phyloP scores from a whole-genome alignment of 1,139 yeast species.

The Magnusiomyces suaveolens region DNA sequence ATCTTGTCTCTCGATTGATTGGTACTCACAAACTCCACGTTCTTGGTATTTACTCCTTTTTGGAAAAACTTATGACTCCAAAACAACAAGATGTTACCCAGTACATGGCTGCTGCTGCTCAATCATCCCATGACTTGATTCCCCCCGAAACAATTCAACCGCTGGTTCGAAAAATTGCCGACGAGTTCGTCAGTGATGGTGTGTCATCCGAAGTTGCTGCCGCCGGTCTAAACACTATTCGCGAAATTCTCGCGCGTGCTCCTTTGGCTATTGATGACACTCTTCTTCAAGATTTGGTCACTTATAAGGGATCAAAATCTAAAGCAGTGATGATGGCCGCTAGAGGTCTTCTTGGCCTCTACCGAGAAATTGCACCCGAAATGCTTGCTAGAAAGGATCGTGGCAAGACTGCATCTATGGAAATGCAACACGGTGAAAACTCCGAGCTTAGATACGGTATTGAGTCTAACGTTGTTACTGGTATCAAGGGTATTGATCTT shows the following conservation, averaged over 20 bases:
- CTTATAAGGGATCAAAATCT: constrained; percentile 84
- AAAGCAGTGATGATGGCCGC: constrained; percentile 95
- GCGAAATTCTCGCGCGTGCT: constrained; percentile 86
- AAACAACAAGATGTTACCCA: constrained; percentile 91
- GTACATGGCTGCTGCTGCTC: constrained; percentile 93
- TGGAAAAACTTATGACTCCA: constrained; percentile 83
- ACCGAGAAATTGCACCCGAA: constrained; percentile 92
- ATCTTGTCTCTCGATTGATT: constrained; percentile 72
- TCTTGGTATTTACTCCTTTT: constrained; percentile 78
- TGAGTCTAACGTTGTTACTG: constrained; percentile 30
- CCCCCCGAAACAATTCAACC: constrained; percentile 85
- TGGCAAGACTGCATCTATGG: constrained; percentile 85
- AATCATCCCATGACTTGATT: constrained; percentile 89
- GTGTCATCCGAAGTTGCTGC: constrained; percentile 97
- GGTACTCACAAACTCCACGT: constrained; percentile 92
- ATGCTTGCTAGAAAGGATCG: constrained; percentile 84
- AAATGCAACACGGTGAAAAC: constrained; percentile 43
- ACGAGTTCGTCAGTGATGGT: constrained; percentile 96
- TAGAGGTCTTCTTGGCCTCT: constrained; percentile 71
- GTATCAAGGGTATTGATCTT: constrained; percentile 84
- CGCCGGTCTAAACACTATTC: constrained; percentile 89
- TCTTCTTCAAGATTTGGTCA: constrained; percentile 77
- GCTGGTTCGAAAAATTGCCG: constrained; percentile 83
- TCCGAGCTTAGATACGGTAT: constrained; percentile 49
- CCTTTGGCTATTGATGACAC: constrained; percentile 88